Base-by-base conservation (phyloP, 129 eudicot genomes). In the Flaveria robusta region DNA sequence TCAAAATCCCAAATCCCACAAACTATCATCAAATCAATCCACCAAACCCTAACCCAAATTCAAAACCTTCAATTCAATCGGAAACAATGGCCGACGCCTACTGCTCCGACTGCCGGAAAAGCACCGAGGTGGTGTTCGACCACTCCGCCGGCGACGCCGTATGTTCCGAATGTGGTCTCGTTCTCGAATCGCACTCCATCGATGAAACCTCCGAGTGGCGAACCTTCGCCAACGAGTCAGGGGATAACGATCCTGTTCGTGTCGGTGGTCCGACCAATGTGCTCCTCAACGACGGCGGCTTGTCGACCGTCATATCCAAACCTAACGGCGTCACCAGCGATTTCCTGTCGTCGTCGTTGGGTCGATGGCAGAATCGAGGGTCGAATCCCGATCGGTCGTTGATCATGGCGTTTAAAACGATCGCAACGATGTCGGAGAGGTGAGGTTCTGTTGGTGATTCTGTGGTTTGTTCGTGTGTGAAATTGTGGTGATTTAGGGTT, bases 141-240 rank as follows among this genome's bases (percentile, higher is more conserved):
- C 94, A 83, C 71, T 79, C 96, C 5, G 94, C 96, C 49, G 98
- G 98, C 0, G 98, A 93, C 78, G 85, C 90, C 14, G 89, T 93
- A 8, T 93, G 98, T 37, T 90, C 96, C 13, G 96, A 93, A 83
- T 93, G 96, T 23, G 98, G 98, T 1, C 89, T 90, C 50, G 96
- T 93, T 12, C 79, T 90, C 66, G 96, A 93, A 68, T 87, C 98
- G 1, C 94, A 89, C 34, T 90, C 95, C 39, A 93, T 93, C 51
- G 96, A 93, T 26, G 96, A 93, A 85, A 90, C 94, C 2, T 90
- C 95, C 37, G 96, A 93, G 92, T 93, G 92, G 98, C 78, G 98
- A 20, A 90, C 90, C 11, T 92, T 92, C 74, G 95, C 98, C 42
- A 89, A 92, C 52, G 96, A 92, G 69, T 90, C 94, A 0, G 89